Base-by-base conservation (phyloP, 441 rosid genomes). In the Rhodomyrtus psidioides region DNA sequence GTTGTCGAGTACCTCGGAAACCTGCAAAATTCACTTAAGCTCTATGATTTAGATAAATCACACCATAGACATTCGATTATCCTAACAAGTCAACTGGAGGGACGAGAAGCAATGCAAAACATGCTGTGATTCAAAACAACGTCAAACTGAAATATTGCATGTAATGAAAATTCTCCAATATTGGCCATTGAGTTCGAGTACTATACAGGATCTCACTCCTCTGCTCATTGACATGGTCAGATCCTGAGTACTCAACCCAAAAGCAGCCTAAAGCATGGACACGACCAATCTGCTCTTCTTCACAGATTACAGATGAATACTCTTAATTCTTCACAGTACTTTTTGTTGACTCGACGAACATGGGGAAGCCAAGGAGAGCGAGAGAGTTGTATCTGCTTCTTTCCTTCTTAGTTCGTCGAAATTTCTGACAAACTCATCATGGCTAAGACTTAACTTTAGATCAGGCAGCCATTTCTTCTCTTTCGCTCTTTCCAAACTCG, bases 191-290 rank as follows among this genome's bases (percentile, higher is more conserved):
- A 81, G 76, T 55, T 54, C 49, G 90, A 93, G 94, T 93, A 93
- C 94, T 89, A 76, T 88, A 84, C 89, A 91, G 87, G 93, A 91
- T 93, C 92, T 91, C 90, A 83, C 85, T 88, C 87, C 85, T 83
- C 28, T 58, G 12, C 44, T 83, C 58, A 86, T 82, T 53, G 82
- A 74, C 87, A 53, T 81, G 90, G 89, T 53, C 90, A 91, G 94
- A 91, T 91, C 93, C 91, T 81, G 91, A 92, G 93, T 93, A 91
- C 93, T 93, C 90, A 74, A 89, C 92, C 84, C 90, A 87, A 88
- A 89, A 82, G 83, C 86, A 39, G 76, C 87, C 89, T 53, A 53
- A 87, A 84, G 60, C 24, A 79, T 49, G 83, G 62, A 70, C 59
- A 60, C 79, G 74, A 84, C 76, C 85, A 42, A 44, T 42, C 49